These are phyloP conservation scores for Vachellia pachyceras DNA, from an alignment of 306 rosid genomes.

Conservation along the genomic window DNA sequence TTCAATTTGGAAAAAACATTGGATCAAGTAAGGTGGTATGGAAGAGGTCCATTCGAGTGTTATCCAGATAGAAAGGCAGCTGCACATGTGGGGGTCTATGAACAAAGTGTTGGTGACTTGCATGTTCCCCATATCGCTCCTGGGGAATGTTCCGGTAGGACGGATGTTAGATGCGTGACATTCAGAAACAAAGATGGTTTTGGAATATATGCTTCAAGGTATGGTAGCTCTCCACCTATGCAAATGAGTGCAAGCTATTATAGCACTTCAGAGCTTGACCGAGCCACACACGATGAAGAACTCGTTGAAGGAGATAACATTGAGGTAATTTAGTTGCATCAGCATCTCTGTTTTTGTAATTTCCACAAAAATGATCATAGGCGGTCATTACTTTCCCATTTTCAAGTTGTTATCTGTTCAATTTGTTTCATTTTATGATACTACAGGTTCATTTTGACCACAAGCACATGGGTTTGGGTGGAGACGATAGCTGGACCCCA, in stretches of 20 bases:
- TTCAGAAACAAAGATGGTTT: constrained; percentile 68
- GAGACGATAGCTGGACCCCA: constrained; percentile 98
- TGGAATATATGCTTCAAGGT: constrained; percentile 86
- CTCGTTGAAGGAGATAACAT: constrained; percentile 80
- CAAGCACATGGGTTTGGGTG: constrained; percentile 94
- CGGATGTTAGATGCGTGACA: constrained; percentile 94
- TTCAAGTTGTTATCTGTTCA: background rate
- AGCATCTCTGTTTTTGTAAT: constrained; percentile 5
- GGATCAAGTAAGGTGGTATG: constrained; percentile 78
- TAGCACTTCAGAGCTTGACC: constrained; percentile 75
- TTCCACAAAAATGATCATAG: background rate
- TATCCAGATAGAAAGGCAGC: constrained; percentile 93
- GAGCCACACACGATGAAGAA: constrained; percentile 72
- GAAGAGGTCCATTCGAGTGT: constrained; percentile 96
- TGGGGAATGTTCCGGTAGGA: constrained; percentile 84
- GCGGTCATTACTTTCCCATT: constrained; percentile 6
- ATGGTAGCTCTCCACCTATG: constrained; percentile 84
- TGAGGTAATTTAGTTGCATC: constrained; percentile 58
- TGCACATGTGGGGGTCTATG: constrained; percentile 78
- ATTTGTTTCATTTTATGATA: constrained; percentile 26
- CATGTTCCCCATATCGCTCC: constrained; percentile 95
- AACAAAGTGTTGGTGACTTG: constrained; percentile 68
- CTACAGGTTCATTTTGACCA: constrained; percentile 91
- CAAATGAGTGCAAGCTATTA: constrained; percentile 92
- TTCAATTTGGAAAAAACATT: constrained; percentile 72